A percentile compares a stretch with the other conserved stretches of the same genome.
Evolutionary conservation across 768 basidiomycete genomes (phyloP).

Genomic region (Tylopilus subfusipes): DNA sequence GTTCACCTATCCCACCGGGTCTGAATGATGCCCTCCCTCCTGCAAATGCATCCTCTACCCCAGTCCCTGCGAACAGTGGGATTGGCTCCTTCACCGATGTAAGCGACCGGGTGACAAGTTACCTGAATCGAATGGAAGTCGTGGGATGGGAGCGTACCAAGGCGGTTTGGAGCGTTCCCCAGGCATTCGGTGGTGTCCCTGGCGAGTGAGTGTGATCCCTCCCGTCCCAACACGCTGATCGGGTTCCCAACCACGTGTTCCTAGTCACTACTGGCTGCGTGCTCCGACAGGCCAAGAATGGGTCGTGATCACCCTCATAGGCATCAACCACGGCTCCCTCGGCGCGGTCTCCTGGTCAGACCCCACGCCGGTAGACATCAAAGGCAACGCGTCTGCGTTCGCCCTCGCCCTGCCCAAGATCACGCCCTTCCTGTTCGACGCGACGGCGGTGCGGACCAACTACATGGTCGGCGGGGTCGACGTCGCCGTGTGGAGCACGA

Average conservation of each 20-base stretch:
- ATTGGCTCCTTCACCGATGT: constrained; percentile 57
- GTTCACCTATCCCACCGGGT: constrained; percentile 43
- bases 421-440: constrained; percentile 45
- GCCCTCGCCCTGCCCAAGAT: constrained; percentile 45
- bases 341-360: constrained; percentile 52
- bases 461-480: constrained; percentile 42
- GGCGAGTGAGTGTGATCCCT: constrained; percentile 28
- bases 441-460: constrained; percentile 40
- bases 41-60: constrained; percentile 12
- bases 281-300: constrained; percentile 66
- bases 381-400: constrained; percentile 47
- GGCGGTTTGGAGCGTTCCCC: constrained; percentile 74
- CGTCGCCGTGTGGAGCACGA: constrained; percentile 48
- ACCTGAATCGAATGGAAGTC: constrained; percentile 49
- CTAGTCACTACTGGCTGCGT: constrained; percentile 54
- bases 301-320: constrained; percentile 58
- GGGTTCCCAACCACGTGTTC: not conserved
- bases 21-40: constrained; percentile 27
- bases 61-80: constrained; percentile 23
- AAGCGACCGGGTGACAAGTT: constrained; percentile 62
- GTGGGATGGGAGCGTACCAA: constrained; percentile 67
- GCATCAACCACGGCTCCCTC: constrained; percentile 65
- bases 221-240: not conserved
- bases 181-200: constrained; percentile 58
- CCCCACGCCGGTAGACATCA: constrained; percentile 51